Base-by-base conservation (phyloP, 768 basidiomycete species). In the Hygrophoropsis aurantiaca region DNA sequence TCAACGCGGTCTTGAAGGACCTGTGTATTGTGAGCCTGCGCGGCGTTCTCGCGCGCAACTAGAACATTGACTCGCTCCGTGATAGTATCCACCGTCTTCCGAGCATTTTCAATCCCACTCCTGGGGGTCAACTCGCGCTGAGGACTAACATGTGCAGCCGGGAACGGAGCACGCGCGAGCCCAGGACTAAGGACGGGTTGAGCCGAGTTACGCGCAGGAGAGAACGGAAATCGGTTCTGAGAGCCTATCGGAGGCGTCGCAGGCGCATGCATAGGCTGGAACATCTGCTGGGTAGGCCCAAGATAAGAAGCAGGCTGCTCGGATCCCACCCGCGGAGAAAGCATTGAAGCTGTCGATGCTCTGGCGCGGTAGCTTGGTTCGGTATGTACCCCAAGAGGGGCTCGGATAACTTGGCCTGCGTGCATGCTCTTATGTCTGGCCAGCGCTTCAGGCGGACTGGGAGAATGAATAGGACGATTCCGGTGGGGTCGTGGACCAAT, bases 51-150 rank as follows among this genome's bases (percentile, higher is more conserved):
- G 11, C 57, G 53, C 13, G 51, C 52, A 11, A 66, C 65, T 27
- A 74, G 64, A 24, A 71, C 54, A 54, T 78, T 78, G 42, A 77
- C 69, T 47, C 73, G 73, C 20, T 72, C 72, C 13, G 78, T 70
- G 33, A 76, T 71, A 18, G 74, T 72, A 33, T 74, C 72, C 46
- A 75, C 70, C 8, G 70, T 65, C 35, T 57, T 57, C 58, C 75
- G 79, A 24, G 72, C 55, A 27, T 71, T 69, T 21, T 64, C 62
- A 35, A 77, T 70, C 1, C 58, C 59, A 10, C 68, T 66, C 37
- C 66, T 68, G 19, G 75, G 73, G 21, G 44, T 45, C 26, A 41
- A 25, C 23, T 50, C 55, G n/a, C 25, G 32, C 15, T 19, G 9
- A 33, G 36, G 48, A 19, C 53, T 51, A 13, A 44, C 33, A 30